Evolutionary conservation across 2,329 filamentous ascomycete genomes (phyloP).

Genomic region (Hymenoscyphus repandus): DNA sequence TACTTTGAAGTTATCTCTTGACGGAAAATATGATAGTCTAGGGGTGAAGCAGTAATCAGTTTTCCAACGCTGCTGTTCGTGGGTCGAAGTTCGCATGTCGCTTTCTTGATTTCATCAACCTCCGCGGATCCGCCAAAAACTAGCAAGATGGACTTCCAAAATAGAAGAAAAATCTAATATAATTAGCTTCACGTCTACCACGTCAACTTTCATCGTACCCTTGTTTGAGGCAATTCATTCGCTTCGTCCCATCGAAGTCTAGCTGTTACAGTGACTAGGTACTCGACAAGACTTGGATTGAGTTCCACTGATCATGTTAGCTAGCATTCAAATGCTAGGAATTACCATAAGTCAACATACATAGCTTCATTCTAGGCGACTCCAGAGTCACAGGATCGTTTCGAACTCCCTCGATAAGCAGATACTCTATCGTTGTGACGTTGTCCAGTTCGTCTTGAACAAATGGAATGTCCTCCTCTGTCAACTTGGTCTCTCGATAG

Average conservation of each 20-base stretch:
- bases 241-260: conserved; percentile 70
- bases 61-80: conserved; percentile 48
- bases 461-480: conserved; percentile 31
- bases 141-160: conserved; percentile 89
- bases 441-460: conserved; percentile 56
- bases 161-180: conserved; percentile 65
- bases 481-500: conserved; percentile 30
- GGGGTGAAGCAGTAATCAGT: conserved; percentile 82
- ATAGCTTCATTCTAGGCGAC: conserved; percentile 36
- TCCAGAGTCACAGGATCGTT: conserved; percentile 46
- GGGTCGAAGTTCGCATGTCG: conserved; percentile 52
- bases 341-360: conserved; percentile 35
- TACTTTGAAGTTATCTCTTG: conserved; percentile 98
- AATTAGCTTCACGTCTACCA: conserved; percentile 19
- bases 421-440: conserved; percentile 58
- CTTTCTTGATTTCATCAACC: conserved; percentile 67
- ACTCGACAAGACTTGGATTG: conserved; percentile 64
- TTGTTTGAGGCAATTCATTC: conserved; percentile 55
- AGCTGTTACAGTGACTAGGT: conserved; percentile 64
- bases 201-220: conserved; percentile 41
- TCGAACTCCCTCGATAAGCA: conserved; percentile 51
- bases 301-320: conserved; percentile 41
- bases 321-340: background rate
- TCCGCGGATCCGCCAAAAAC: conserved; percentile 76
- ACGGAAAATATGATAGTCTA: conserved; percentile 94